A percentile compares a stretch with the other conserved stretches of the same genome.
phyloP scores from a whole-genome alignment of 495 filamentous ascomycete species.

The Tuber microsphaerosporum region DNA sequence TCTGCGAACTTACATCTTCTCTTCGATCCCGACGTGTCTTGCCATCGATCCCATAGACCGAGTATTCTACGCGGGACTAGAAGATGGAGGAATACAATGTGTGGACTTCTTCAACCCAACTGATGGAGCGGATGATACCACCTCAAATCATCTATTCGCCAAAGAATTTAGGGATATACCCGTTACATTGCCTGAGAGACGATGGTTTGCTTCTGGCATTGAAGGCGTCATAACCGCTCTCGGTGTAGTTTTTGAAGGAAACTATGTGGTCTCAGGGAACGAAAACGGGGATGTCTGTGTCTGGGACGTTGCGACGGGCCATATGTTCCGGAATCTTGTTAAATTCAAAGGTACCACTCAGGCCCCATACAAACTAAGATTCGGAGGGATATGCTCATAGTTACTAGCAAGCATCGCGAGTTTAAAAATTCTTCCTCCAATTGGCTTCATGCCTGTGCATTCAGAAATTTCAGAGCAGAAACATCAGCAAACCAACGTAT shows the following conservation, averaged over 20 bases:
- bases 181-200: constrained; percentile 27
- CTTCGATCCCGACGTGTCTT: constrained; percentile 62
- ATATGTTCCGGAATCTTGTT: constrained; percentile 32
- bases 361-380: not conserved
- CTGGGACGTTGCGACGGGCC: constrained; percentile 40
- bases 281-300: constrained; percentile 37
- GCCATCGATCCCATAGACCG: constrained; percentile 76
- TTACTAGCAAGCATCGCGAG: constrained; percentile 29
- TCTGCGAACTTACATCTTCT: constrained; percentile 71
- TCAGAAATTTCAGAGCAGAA: constrained; percentile 1
- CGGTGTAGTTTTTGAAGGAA: constrained; percentile 34
- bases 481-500: constrained; percentile 24
- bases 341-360: constrained; percentile 31
- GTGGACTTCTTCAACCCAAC: constrained; percentile 53
- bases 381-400: not conserved
- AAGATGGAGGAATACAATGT: constrained; percentile 75
- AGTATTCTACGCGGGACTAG: constrained; percentile 72
- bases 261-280: constrained; percentile 37
- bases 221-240: constrained; percentile 30
- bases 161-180: constrained; percentile 32
- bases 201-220: constrained; percentile 23
- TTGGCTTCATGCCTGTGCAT: constrained; percentile 17
- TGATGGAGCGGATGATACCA: constrained; percentile 13
- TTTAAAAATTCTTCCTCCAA: constrained; percentile 29
- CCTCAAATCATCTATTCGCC: constrained; percentile 26